Conservation (phyloP, 768 basidiomycete genomes). For the Boletus rufocinnamomeus region DNA sequence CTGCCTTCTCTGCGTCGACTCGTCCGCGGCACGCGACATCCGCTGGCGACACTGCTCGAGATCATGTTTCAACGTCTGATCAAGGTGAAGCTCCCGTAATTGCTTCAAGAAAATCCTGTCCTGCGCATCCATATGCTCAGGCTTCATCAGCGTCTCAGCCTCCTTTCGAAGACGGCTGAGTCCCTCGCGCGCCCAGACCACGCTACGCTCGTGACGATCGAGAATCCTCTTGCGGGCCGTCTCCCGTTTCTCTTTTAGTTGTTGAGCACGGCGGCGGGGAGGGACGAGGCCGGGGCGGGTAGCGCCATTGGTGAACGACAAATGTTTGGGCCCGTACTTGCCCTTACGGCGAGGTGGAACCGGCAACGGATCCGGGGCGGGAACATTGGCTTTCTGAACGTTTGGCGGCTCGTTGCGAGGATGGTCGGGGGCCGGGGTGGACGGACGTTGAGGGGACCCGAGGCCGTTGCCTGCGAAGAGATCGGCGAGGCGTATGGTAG, state of each 20-base stretch:
- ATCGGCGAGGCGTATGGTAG: conserved; percentile 8
- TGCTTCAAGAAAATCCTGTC: conserved; percentile 32
- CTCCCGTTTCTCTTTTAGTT: conserved; percentile 14
- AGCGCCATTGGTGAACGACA: conserved; percentile 9
- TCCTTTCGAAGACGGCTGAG: conserved; percentile 11
- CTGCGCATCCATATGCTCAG: conserved; percentile 15
- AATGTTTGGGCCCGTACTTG: conserved; percentile 21
- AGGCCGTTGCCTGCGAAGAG: not conserved
- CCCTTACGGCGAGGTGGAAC: conserved; percentile 9
- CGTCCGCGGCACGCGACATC: conserved; percentile 25
- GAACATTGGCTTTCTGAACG: not conserved
- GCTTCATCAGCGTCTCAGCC: conserved; percentile 23
- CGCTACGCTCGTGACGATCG: conserved; percentile 7
- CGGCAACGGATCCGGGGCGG: not conserved
- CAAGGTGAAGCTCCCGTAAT: conserved; percentile 15
- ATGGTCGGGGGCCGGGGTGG: not conserved
- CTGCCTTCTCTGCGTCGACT: conserved; percentile 11
- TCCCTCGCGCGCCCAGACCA: not conserved
- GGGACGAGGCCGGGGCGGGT: not conserved
- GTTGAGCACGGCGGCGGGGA: conserved; percentile 5
- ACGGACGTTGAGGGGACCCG: not conserved
- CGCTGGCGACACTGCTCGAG: conserved; percentile 27
- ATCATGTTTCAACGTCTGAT: conserved; percentile 13
- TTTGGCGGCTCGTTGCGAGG: not conserved
- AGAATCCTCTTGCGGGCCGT: not conserved